Evolutionary conservation across 1,284 basidiomycete species (phyloP), one percentile per base, ranked within the genome.

Genomic region (Cryptococcus sp.): DNA sequence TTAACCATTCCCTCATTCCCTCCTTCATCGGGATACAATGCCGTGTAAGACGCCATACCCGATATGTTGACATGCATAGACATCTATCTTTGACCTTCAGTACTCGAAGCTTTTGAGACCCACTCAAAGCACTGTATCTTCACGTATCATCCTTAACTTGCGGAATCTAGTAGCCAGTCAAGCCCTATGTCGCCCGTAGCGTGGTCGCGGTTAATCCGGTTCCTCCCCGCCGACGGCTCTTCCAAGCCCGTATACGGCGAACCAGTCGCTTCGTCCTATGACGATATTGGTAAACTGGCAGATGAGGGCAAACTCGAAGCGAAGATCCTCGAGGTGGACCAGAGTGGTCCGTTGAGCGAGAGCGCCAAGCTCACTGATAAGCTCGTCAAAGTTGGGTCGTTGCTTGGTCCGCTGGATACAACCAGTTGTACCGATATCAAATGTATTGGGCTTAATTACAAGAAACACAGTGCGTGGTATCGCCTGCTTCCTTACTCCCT

Each of bases 261-360:
- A 59, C 68, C 69, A 3, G 39, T 66, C 39, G 63, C 52, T n/a
- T 40, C 48, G 17, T 49, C 58, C 1, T 54, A 70, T 10, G 75
- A 75, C 17, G 61, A 58, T 47, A 49, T 63, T 41, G 67, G 78
- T 16, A 72, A 72, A 10, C 57, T 63, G 0, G 73, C 74, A 8
- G 53, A 64, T 0, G 63, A 56, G 22, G 47, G 55, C 8, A 55
- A 47, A 3, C 11, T 60, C 38, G 47, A 57, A 23, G 63, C 65
- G 35, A 55, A 57, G 20, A 56, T 71, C 5, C 43, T 65, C 17
- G 57, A 67, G 17, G 61, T 61, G 41, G 53, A 45, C 25, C 49
- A 52, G 7, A 23, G 27, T 0, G 52, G 53, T 0, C 53, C 63
- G 3, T 60, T 60, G 52, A 53, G 55, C 51, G 20, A 42, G 13